Evolutionary conservation across 2,329 filamentous ascomycete genomes (phyloP).

Genomic region (Arthrobotrys entomopaga): DNA sequence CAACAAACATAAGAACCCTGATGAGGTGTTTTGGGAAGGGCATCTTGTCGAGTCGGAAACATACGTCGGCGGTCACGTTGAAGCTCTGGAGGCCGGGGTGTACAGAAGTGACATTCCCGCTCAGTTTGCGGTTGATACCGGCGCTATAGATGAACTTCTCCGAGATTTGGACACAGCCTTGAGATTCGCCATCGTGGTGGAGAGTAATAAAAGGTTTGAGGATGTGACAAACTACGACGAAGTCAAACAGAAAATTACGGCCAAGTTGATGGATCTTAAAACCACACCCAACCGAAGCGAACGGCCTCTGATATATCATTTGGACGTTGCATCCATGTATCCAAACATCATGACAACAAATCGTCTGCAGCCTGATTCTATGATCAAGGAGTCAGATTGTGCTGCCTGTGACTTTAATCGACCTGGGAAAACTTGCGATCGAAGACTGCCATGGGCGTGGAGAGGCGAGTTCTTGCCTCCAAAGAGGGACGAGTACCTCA

Average conservation of each 20-base stretch:
- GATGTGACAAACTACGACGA: slow-evolving; percentile 84
- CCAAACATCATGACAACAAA: slow-evolving; percentile 99
- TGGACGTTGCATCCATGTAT: slow-evolving; percentile 99
- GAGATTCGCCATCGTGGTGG: slow-evolving; percentile 84
- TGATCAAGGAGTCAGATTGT: slow-evolving; percentile 96
- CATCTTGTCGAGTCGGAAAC: slow-evolving; percentile 96
- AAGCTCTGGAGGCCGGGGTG: slow-evolving; percentile 98
- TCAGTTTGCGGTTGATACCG: slow-evolving; percentile 89
- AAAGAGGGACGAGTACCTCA: slow-evolving; percentile 98
- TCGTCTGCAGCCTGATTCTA: slow-evolving; percentile 95
- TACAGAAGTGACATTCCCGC: slow-evolving; percentile 96
- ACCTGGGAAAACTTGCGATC: slow-evolving; percentile 95
- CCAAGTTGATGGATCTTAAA: slow-evolving; percentile 77
- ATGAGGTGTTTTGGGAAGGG: slow-evolving; percentile 95
- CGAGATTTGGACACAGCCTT: slow-evolving; percentile 86
- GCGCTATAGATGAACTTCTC: slow-evolving; percentile 88
- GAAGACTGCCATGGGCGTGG: slow-evolving; percentile 96
- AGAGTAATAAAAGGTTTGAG: slow-evolving; percentile 83
- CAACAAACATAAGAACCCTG: slow-evolving; percentile 92
- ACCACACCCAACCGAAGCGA: slow-evolving; percentile 85
- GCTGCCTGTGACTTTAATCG: slow-evolving; percentile 98
- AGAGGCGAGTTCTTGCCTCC: slow-evolving; percentile 96
- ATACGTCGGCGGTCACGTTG: slow-evolving; percentile 97
- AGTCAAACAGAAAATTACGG: slow-evolving; percentile 82
- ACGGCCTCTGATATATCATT: slow-evolving; percentile 90